Evolutionary conservation across 2,329 filamentous ascomycete genomes (phyloP), one percentile per base, ranked within the genome.

Genomic region (Akanthomyces muscarius): DNA sequence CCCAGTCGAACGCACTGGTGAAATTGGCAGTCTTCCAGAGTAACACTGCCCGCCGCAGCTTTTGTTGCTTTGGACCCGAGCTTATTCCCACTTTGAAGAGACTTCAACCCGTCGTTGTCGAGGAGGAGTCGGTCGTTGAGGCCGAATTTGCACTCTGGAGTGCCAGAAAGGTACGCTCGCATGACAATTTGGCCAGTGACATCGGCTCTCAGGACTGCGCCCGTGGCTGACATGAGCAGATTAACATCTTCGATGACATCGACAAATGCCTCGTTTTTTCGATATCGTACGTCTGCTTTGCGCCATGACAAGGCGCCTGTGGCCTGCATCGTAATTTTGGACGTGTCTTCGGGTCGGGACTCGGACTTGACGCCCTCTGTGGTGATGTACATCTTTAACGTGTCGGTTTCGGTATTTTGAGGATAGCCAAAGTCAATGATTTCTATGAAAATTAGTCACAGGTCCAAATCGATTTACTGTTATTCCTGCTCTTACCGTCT

Each of bases 181-280:
- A 99, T 99, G 71, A 99, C 86, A 71, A 99, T 99, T 74, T 98
- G 93, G 58, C 95, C 95, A 58, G 92, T 97, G 60, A 99, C 95
- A 72, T 99, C 95, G 66, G 95, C 95, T 67, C 95, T 90, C 14
- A 99, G 85, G 33, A 99, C 92, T 25, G 93, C 94, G 36, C 95
- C 95, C 0, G 92, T 95, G 6, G 95, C 95, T n/a, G 94, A 98
- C 90, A 99, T 97, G 72, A 99, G 88, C 64, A 99, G 85, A 77
- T 99, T 99, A 71, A 99, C 94, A 73, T 99, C 95, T 77, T 99
- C 95, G 72, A 99, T 99, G 21, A 99, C 95, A 76, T 99, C 95
- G 69, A 99, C 95, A 72, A 99, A 99, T 38, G 95, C 95, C 77
- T 99, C 95, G 79, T 99, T 99, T 80, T 99, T 99, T 76, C 95